phyloP scores from a whole-genome alignment of 768 basidiomycete genomes.

The Cystofilobasidium macerans region DNA sequence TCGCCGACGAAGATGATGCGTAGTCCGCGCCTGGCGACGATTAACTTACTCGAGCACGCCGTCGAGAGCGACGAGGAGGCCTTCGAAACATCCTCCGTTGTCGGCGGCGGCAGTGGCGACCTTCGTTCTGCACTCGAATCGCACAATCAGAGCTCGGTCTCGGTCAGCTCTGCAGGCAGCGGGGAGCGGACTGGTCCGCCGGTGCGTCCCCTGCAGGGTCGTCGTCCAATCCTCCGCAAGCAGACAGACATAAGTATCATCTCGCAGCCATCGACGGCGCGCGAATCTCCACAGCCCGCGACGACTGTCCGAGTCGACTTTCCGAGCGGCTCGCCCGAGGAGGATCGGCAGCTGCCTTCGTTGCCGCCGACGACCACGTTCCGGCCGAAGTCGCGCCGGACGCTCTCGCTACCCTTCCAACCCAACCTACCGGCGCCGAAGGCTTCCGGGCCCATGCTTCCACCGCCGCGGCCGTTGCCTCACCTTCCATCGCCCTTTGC shows the following conservation, averaged over 20 bases:
- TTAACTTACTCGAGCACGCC: constrained; percentile 1
- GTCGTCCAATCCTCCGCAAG: constrained; percentile 9
- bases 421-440: constrained; percentile 3
- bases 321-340: background rate
- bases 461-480: background rate
- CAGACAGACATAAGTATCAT: background rate
- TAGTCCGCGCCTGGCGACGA: background rate
- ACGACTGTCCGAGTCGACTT: background rate
- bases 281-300: background rate
- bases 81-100: background rate
- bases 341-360: background rate
- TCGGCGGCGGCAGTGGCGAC: background rate
- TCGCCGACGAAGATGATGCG: background rate
- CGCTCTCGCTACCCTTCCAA: constrained; percentile 17
- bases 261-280: background rate
- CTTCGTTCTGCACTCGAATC: background rate
- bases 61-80: constrained; percentile 17
- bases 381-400: constrained; percentile 17
- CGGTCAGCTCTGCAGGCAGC: background rate
- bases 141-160: background rate
- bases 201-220: constrained; percentile 3
- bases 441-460: background rate
- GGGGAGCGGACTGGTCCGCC: background rate
- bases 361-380: constrained; percentile 8
- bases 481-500: background rate